Percentiles rank a stretch among this genome's conserved stretches.
These are phyloP conservation scores for Coemansia sp. DNA, from an alignment of 192 early-diverging fungal genomes.

Conservation along the genomic window DNA sequence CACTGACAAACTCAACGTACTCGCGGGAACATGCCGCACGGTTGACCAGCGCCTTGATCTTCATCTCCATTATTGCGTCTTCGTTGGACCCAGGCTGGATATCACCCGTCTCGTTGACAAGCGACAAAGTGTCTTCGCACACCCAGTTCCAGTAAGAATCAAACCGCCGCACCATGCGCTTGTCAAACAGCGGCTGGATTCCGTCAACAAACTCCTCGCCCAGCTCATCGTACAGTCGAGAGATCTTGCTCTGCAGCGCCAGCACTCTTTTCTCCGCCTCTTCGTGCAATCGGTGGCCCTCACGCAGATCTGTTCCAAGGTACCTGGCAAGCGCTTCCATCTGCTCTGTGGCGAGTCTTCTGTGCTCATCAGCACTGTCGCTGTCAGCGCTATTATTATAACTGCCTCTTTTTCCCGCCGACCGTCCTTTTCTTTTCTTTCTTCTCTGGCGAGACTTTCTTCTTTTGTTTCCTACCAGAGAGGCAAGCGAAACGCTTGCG, in stretches of 20 bases:
- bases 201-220: conserved; percentile 85
- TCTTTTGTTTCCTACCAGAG: conserved; percentile 3
- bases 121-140: conserved; percentile 34
- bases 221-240: conserved; percentile 79
- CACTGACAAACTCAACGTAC: conserved; percentile 58
- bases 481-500: conserved; percentile 59
- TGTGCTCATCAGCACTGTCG: neutral
- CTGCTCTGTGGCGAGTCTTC: conserved; percentile 67
- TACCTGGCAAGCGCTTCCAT: conserved; percentile 80
- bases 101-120: conserved; percentile 61
- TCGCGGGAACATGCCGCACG: conserved; percentile 39
- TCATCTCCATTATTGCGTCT: conserved; percentile 36
- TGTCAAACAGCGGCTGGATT: conserved; percentile 77
- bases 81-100: conserved; percentile 57
- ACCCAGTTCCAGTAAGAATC: conserved; percentile 99
- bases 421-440: neutral
- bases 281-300: conserved; percentile 66
- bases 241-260: conserved; percentile 73
- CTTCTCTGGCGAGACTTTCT: too few species aligned
- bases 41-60: conserved; percentile 68
- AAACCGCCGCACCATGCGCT: conserved; percentile 80
- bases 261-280: conserved; percentile 42
- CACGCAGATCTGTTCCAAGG: conserved; percentile 75
- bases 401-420: neutral
- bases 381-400: neutral